These are phyloP conservation scores for Rhynchospora tenuis DNA, from an alignment of 176 grass and related monocot species.

Conservation along the genomic window DNA sequence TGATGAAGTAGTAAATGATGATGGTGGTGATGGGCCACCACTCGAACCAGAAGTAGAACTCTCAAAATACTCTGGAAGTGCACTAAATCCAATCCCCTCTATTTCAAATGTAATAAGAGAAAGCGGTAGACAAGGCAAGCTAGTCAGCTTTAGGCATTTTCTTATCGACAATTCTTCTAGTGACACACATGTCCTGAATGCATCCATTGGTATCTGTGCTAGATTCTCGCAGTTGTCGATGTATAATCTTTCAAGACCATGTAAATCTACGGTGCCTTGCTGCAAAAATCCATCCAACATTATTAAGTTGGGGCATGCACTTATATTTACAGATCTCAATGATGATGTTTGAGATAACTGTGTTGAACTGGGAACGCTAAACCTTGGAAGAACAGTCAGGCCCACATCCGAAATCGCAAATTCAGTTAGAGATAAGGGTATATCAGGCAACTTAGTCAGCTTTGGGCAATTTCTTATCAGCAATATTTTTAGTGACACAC, in stretches of 20 bases:
- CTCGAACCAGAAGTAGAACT: not conserved
- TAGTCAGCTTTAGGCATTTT: conserved; percentile 20
- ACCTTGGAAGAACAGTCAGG: too few relatives aligned
- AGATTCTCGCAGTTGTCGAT: conserved; percentile 27
- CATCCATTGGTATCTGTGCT: conserved; percentile 14
- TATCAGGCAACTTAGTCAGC: conserved; percentile 20
- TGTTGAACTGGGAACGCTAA: not conserved
- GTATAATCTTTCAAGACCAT: conserved; percentile 1
- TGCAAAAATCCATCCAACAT: not conserved
- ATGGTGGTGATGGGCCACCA: not conserved
- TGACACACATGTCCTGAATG: conserved; percentile 2
- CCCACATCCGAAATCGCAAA: too few relatives aligned
- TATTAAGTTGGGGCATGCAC: not conserved
- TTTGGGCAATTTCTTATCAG: conserved; percentile 20
- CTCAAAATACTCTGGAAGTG: not conserved
- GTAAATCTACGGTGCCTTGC: not conserved
- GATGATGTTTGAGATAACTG: not conserved
- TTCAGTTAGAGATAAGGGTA: too few relatives aligned
- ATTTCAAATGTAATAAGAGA: not conserved
- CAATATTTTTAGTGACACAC: conserved; percentile 11
- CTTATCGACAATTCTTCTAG: conserved; percentile 19
- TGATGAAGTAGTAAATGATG: not conserved
- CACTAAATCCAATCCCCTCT: not conserved
- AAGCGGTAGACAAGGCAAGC: not conserved
- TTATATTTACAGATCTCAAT: conserved; percentile 13